A percentile compares a stretch with the other conserved stretches of the same genome.
Evolutionary conservation across 169 alveolate genomes (phyloP).

Genomic region (Babesia ovata): DNA sequence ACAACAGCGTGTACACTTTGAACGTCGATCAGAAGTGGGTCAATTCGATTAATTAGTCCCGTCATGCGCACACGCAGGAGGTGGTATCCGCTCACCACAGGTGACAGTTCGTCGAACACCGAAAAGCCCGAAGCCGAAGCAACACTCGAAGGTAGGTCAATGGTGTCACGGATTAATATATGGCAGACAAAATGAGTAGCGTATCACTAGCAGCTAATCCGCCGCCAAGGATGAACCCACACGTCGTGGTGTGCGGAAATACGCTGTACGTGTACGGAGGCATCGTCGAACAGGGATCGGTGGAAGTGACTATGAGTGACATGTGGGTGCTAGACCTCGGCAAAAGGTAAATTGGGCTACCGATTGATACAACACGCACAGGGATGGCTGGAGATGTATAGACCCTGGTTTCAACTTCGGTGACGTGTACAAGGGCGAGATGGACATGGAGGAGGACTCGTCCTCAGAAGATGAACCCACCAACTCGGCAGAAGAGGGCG

Average conservation of each 20-base stretch:
- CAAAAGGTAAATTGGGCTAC: slow-evolving; percentile 17
- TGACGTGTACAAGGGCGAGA: slow-evolving; percentile 46
- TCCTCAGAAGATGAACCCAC: slow-evolving; percentile 9
- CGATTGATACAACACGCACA: not conserved
- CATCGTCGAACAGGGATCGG: slow-evolving; percentile 41
- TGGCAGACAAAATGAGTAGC: slow-evolving; percentile 20
- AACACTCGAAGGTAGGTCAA: slow-evolving; percentile 13
- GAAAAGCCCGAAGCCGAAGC: slow-evolving; percentile 14
- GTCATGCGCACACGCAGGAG: slow-evolving; percentile 42
- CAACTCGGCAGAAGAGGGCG: slow-evolving; percentile 19
- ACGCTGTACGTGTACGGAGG: slow-evolving; percentile 63
- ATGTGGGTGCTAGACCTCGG: slow-evolving; percentile 43
- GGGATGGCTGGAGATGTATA: slow-evolving; percentile 62
- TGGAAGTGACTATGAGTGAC: slow-evolving; percentile 65
- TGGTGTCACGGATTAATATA: slow-evolving; percentile 6
- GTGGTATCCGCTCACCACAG: slow-evolving; percentile 65
- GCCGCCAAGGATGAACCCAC: slow-evolving; percentile 58
- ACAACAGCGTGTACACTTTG: slow-evolving; percentile 43
- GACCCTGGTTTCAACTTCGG: slow-evolving; percentile 46
- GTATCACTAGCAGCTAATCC: slow-evolving; percentile 33
- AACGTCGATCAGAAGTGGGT: slow-evolving; percentile 73
- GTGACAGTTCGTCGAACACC: slow-evolving; percentile 16
- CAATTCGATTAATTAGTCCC: not conserved
- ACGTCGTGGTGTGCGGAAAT: slow-evolving; percentile 49
- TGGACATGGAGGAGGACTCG: slow-evolving; percentile 34